These are phyloP conservation scores for Rhizopus arrhizus DNA, from an alignment of 371 early-diverging fungal genomes.

Conservation along the genomic window DNA sequence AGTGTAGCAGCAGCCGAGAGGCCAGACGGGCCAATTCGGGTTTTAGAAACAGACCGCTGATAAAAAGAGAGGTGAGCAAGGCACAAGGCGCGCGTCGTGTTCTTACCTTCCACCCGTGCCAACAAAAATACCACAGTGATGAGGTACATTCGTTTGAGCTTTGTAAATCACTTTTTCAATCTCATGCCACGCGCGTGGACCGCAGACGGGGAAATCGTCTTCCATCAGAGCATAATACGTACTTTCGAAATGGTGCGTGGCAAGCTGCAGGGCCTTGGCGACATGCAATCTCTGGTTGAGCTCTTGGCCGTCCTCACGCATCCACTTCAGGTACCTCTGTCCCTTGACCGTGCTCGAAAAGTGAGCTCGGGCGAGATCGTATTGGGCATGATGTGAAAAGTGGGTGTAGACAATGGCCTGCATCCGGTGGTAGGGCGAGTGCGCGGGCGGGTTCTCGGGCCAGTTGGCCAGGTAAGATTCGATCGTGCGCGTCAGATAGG, in stretches of 20 bases:
- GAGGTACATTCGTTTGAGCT: slow-evolving; percentile 44
- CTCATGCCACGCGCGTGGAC: slow-evolving; percentile 52
- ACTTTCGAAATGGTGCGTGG: slow-evolving; percentile 36
- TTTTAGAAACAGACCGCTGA: slow-evolving; percentile 56
- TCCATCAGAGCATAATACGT: slow-evolving; percentile 59
- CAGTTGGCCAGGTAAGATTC: slow-evolving; percentile 59
- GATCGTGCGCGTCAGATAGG: slow-evolving; percentile 53
- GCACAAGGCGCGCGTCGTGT: not conserved
- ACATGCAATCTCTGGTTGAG: slow-evolving; percentile 61
- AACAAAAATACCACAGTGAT: slow-evolving; percentile 65
- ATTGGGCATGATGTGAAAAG: slow-evolving; percentile 57
- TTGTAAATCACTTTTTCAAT: slow-evolving; percentile 57
- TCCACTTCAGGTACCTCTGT: slow-evolving; percentile 55
- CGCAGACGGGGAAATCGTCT: slow-evolving; percentile 67
- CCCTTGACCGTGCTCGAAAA: slow-evolving; percentile 50
- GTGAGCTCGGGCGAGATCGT: slow-evolving; percentile 44
- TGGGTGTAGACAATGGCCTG: slow-evolving; percentile 64
- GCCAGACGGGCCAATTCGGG: slow-evolving; percentile 46
- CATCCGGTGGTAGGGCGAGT: slow-evolving; percentile 55
- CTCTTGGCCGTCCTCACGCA: slow-evolving; percentile 52
- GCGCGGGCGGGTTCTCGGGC: slow-evolving; percentile 46
- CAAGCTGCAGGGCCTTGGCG: slow-evolving; percentile 53
- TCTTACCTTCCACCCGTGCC: slow-evolving; percentile 64
- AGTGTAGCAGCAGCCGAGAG: slow-evolving; percentile 44
- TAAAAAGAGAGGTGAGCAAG: no score